Conservation (phyloP, 2,329 filamentous ascomycete species). For the Venturia aucupariae region DNA sequence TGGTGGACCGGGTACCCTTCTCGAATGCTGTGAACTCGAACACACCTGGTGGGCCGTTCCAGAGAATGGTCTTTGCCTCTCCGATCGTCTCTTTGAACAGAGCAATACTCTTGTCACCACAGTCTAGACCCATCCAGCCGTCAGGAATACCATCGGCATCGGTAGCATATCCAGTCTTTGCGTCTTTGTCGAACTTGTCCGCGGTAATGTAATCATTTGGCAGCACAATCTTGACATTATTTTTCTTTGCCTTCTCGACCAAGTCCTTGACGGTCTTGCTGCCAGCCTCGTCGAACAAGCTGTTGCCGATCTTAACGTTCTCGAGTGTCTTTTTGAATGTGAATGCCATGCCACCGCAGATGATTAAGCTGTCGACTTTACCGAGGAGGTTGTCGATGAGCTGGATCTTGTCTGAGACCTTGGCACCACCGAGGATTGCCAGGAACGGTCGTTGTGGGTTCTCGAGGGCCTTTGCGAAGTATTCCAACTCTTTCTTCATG, state of each 20-base stretch:
- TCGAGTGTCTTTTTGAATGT: constrained; percentile 99
- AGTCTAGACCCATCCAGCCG: constrained; percentile 97
- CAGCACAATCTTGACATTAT: constrained; percentile 90
- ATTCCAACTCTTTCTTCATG: constrained; percentile 99
- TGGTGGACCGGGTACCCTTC: constrained; percentile 80
- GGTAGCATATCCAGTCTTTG: constrained; percentile 69
- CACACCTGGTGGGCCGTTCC: constrained; percentile 96
- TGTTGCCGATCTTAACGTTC: constrained; percentile 79
- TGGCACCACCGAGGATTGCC: constrained; percentile 94
- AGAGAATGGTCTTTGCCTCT: constrained; percentile 90
- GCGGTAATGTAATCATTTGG: constrained; percentile 93
- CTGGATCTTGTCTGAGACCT: constrained; percentile 99
- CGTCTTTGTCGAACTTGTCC: constrained; percentile 86
- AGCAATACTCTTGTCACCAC: constrained; percentile 78
- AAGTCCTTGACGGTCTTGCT: constrained; percentile 83
- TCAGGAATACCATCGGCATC: constrained; percentile 87
- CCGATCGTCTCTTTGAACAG: constrained; percentile 81
- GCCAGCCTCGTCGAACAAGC: constrained; percentile 86
- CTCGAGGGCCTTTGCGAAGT: constrained; percentile 96
- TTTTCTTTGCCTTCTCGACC: constrained; percentile 90
- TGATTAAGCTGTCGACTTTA: constrained; percentile 94
- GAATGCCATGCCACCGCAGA: constrained; percentile 98
- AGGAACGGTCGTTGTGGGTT: constrained; percentile 91
- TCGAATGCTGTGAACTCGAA: constrained; percentile 97
- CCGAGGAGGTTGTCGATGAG: constrained; percentile 97